phyloP scores from a whole-genome alignment of 1,139 yeast species.

The Candida albicans region DNA sequence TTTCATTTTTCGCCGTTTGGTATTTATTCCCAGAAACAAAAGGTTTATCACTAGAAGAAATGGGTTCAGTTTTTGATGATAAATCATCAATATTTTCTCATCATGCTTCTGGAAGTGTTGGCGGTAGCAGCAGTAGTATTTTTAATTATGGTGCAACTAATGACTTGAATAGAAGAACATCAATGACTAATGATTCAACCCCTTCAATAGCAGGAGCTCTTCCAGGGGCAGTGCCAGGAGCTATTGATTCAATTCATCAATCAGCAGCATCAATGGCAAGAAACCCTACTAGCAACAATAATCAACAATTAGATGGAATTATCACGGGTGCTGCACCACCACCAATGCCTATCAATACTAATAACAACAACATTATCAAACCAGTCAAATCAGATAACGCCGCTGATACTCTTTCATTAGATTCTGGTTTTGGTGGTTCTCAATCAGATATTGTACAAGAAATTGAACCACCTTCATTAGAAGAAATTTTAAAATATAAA shows the following conservation, averaged over 20 bases:
- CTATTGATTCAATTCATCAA: conserved; percentile 24
- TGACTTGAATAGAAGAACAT: conserved; percentile 19
- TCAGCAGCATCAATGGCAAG: conserved; percentile 43
- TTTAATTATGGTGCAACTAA: conserved; percentile 24
- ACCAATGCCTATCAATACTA: conserved; percentile 13
- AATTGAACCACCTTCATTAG: conserved; percentile 41
- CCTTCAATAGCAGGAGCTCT: neutral
- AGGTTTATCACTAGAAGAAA: conserved; percentile 54
- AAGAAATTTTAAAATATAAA: conserved; percentile 32
- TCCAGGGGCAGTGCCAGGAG: neutral
- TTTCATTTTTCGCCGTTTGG: conserved; percentile 60
- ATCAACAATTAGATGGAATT: conserved; percentile 22
- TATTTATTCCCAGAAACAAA: conserved; percentile 55
- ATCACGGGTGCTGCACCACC: conserved; percentile 16
- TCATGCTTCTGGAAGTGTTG: conserved; percentile 32
- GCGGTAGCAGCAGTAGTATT: conserved; percentile 8
- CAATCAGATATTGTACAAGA: conserved; percentile 31
- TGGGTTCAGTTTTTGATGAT: conserved; percentile 54
- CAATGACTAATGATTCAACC: conserved; percentile 11
- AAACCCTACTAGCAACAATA: conserved; percentile 33
- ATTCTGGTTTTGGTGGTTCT: conserved; percentile 20
- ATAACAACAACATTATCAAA: conserved; percentile 5
- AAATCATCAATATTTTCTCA: conserved; percentile 44
- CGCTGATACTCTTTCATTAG: conserved; percentile 21
- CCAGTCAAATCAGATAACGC: conserved; percentile 15